A percentile compares a stretch with the other conserved stretches of the same genome.
phyloP scores from a whole-genome alignment of 169 alveolate species.

The Plasmodium berghei region DNA sequence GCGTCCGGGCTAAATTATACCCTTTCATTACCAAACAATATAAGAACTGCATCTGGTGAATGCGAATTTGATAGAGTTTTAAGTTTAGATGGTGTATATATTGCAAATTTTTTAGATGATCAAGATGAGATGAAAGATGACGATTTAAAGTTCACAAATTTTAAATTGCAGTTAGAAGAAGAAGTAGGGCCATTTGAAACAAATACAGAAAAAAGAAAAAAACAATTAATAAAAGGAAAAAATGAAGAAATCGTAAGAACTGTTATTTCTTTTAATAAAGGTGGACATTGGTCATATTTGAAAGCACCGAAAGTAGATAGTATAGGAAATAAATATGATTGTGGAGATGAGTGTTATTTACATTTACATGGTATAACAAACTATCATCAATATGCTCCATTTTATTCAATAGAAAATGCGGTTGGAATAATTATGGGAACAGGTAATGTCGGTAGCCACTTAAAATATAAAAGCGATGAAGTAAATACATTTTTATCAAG shows the following conservation, averaged over 20 bases:
- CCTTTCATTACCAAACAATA: slow-evolving; percentile 92
- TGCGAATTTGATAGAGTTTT: slow-evolving; percentile 96
- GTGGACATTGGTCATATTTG: slow-evolving; percentile 97
- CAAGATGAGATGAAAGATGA: slow-evolving; percentile 77
- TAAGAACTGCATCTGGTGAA: slow-evolving; percentile 92
- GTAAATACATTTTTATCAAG: slow-evolving; percentile 96
- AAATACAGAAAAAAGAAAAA: slow-evolving; percentile 80
- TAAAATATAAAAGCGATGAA: slow-evolving; percentile 89
- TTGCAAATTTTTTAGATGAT: slow-evolving; percentile 95
- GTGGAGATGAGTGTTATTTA: slow-evolving; percentile 95
- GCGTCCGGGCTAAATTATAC: slow-evolving; percentile 95
- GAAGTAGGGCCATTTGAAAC: slow-evolving; percentile 78
- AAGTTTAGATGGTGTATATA: slow-evolving; percentile 96
- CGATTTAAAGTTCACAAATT: slow-evolving; percentile 44
- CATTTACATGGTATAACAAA: slow-evolving; percentile 94
- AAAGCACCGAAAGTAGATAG: slow-evolving; percentile 96
- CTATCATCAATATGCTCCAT: slow-evolving; percentile 93
- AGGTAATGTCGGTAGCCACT: slow-evolving; percentile 95
- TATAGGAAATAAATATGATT: slow-evolving; percentile 91
- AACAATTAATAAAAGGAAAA: slow-evolving; percentile 79
- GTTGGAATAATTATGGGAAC: slow-evolving; percentile 97
- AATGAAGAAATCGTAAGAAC: slow-evolving; percentile 89
- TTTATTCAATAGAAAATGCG: slow-evolving; percentile 96
- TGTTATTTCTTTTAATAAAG: slow-evolving; percentile 97
- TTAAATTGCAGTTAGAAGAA: slow-evolving; percentile 75